Evolutionary conservation across 2,329 filamentous ascomycete species (phyloP).

Genomic region (Colletotrichum cuscutae): DNA sequence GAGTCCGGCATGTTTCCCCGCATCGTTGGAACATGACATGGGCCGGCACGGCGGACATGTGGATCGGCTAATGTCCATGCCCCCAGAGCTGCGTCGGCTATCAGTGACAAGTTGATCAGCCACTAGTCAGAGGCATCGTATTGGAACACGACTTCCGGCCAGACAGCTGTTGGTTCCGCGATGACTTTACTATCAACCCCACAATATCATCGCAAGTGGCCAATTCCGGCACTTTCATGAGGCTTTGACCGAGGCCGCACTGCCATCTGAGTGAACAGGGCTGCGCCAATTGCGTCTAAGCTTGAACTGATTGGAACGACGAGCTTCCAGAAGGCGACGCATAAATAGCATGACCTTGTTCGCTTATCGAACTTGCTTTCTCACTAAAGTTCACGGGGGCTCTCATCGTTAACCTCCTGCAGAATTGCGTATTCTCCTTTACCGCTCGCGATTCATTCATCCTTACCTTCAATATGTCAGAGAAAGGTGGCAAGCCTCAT

Average conservation of each 20-base stretch:
- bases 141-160: background rate
- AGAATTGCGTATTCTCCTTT: background rate
- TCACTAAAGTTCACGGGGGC: background rate
- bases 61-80: slow-evolving; percentile 11
- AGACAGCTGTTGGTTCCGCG: background rate
- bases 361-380: background rate
- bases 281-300: background rate
- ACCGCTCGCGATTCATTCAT: background rate
- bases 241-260: background rate
- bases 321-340: background rate
- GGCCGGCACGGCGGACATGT: background rate
- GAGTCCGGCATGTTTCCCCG: background rate
- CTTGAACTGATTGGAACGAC: background rate
- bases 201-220: background rate
- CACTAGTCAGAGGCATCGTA: background rate
- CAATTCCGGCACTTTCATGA: background rate
- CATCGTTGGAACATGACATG: slow-evolving; percentile 1
- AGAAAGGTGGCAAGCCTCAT: slow-evolving; percentile 1
- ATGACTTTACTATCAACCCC: background rate
- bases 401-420: background rate
- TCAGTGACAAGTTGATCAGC: background rate
- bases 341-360: background rate
- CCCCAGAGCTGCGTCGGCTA: slow-evolving; percentile 5
- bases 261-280: background rate
- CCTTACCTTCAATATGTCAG: background rate